Evolutionary conservation across 2,329 filamentous ascomycete genomes (phyloP).

Genomic region (Gremmenia infestans): DNA sequence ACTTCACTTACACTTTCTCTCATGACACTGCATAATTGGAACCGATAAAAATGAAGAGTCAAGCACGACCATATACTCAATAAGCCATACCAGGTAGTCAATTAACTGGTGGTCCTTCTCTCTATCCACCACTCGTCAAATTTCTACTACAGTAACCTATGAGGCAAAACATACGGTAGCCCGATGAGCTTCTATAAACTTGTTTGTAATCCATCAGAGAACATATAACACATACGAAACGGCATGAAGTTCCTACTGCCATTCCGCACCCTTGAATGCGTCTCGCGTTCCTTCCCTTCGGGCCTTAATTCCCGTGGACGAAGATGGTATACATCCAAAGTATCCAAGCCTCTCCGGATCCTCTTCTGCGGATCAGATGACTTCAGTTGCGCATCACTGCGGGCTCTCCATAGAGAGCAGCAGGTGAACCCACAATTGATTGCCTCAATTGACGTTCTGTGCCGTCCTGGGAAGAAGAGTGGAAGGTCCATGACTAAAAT

Average conservation of each 20-base stretch:
- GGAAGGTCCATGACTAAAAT: slow-evolving; percentile 66
- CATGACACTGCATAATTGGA: too few relatives aligned
- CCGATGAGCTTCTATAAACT: too few relatives aligned
- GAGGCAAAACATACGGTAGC: too few relatives aligned
- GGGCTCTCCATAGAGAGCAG: slow-evolving; percentile 61
- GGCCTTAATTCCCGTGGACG: not conserved
- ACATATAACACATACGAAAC: not conserved
- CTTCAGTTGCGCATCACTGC: slow-evolving; percentile 77
- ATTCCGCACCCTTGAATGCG: not conserved
- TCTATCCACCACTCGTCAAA: too few relatives aligned
- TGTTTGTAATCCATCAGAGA: not conserved
- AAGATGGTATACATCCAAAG: not conserved
- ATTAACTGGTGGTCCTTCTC: too few relatives aligned
- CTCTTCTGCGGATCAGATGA: slow-evolving; percentile 92
- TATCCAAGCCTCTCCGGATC: slow-evolving; percentile 62
- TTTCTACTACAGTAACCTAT: too few relatives aligned
- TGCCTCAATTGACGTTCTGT: slow-evolving; percentile 78
- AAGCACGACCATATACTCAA: too few relatives aligned
- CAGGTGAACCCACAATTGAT: slow-evolving; percentile 49
- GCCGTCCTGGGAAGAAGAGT: slow-evolving; percentile 69
- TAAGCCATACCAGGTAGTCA: too few relatives aligned
- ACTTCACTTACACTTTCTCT: too few relatives aligned
- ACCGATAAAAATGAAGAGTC: too few relatives aligned
- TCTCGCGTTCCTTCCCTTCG: not conserved
- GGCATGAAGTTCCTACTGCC: not conserved